phyloP scores from a whole-genome alignment of 1,284 basidiomycete species.

The Puccinia polysora region DNA sequence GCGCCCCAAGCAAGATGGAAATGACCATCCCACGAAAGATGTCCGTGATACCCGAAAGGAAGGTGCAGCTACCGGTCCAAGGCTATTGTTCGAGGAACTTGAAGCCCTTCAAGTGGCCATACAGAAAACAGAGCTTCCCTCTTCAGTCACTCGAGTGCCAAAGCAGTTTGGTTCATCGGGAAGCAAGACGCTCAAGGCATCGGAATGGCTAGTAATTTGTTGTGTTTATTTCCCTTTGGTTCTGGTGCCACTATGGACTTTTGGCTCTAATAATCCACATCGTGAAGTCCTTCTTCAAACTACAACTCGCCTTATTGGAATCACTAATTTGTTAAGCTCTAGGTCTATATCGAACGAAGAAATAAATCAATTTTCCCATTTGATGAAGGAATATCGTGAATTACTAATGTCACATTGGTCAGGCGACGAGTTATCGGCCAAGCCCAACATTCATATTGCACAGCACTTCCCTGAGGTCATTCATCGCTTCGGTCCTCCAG shows the following conservation, averaged over 20 bases:
- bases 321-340: slow-evolving; percentile 9
- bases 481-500: slow-evolving; percentile 13
- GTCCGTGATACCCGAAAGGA: not conserved
- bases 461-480: slow-evolving; percentile 30
- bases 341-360: slow-evolving; percentile 9
- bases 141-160: slow-evolving; percentile 8
- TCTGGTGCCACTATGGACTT: slow-evolving; percentile 10
- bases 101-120: slow-evolving; percentile 7
- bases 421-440: not conserved
- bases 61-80: not conserved
- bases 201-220: slow-evolving; percentile 14
- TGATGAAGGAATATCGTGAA: slow-evolving; percentile 18
- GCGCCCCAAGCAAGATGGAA: not conserved
- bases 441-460: slow-evolving; percentile 29
- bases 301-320: not conserved
- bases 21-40: not conserved
- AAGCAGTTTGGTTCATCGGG: slow-evolving; percentile 6
- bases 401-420: slow-evolving; percentile 16
- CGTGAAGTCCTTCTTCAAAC: not conserved
- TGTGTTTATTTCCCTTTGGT: slow-evolving; percentile 12
- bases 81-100: slow-evolving; percentile 15
- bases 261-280: not conserved
- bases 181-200: slow-evolving; percentile 13
- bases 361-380: not conserved
- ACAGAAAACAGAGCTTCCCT: not conserved